Evolutionary conservation across 257 asterid genomes (phyloP).

Genomic region (Gentiana dahurica): DNA sequence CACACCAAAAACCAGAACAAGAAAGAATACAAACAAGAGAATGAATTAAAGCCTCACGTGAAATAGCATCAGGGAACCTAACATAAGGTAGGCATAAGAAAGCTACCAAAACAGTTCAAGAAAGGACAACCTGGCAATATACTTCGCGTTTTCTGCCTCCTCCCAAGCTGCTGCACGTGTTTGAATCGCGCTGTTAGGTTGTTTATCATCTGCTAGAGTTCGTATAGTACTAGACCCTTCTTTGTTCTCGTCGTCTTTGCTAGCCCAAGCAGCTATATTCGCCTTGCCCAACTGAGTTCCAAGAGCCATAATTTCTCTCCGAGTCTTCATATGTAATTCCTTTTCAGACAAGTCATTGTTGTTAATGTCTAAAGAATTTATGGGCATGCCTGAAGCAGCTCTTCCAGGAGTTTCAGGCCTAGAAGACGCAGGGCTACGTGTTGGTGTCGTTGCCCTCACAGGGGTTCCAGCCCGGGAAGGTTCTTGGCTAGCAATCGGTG

Average conservation of each 20-base stretch:
- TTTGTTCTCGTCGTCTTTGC: conserved; percentile 66
- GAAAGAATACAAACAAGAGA: neutral
- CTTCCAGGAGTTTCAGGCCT: conserved; percentile 81
- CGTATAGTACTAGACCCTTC: conserved; percentile 22
- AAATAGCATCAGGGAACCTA: conserved; percentile 17
- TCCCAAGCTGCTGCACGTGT: conserved; percentile 94
- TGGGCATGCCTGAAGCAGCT: conserved; percentile 46
- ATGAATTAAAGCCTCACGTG: conserved; percentile 4
- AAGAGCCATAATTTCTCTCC: conserved; percentile 79
- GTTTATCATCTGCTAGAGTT: conserved; percentile 25
- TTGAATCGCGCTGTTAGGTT: conserved; percentile 41
- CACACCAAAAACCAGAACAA: neutral
- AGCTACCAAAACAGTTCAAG: neutral
- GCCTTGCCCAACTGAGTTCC: conserved; percentile 91
- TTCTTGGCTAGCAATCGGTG: conserved; percentile 95
- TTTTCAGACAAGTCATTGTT: conserved; percentile 55
- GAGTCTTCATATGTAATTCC: conserved; percentile 67
- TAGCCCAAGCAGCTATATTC: conserved; percentile 98
- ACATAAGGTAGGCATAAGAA: neutral
- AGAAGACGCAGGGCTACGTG: conserved; percentile 82
- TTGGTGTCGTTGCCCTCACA: conserved; percentile 69
- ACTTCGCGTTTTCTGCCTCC: conserved; percentile 84
- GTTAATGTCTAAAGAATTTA: conserved; percentile 16
- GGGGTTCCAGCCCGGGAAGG: conserved; percentile 91
- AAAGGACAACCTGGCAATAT: conserved; percentile 62